phyloP scores from a whole-genome alignment of 257 asterid species.

The Plantago elongata region DNA sequence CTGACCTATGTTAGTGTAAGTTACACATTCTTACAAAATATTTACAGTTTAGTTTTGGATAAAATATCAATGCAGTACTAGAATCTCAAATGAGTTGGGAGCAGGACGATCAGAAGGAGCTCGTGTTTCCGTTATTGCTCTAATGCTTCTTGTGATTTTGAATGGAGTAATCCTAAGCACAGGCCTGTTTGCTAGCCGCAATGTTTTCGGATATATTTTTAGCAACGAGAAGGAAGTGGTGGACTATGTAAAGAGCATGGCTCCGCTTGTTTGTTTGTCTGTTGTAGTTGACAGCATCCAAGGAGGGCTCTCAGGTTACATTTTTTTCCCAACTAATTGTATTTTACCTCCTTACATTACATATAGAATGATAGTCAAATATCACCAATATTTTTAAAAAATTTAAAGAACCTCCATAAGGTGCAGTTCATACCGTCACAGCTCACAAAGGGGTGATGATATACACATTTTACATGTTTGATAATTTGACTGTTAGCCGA shows the following conservation, averaged over 20 bases:
- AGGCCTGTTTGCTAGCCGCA: conserved; percentile 42
- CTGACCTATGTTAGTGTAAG: too few relatives aligned
- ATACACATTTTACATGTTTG: too few relatives aligned
- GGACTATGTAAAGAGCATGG: conserved; percentile 51
- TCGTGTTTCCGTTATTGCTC: conserved; percentile 42
- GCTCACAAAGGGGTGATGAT: too few relatives aligned
- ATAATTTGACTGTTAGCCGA: too few relatives aligned
- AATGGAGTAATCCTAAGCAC: conserved; percentile 37
- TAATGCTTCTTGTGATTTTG: conserved; percentile 42
- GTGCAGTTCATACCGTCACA: too few relatives aligned
- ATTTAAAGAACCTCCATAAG: not conserved
- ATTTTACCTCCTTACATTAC: too few relatives aligned
- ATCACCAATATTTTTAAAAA: too few relatives aligned
- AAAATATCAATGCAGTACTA: conserved; percentile 38
- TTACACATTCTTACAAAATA: not conserved
- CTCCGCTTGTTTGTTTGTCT: conserved; percentile 66
- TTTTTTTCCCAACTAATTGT: not conserved
- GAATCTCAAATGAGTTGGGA: conserved; percentile 75
- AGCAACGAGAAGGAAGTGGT: conserved; percentile 72
- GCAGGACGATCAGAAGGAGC: conserved; percentile 64
- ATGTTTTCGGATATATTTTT: conserved; percentile 61
- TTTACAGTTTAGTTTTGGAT: too few relatives aligned
- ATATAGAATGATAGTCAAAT: too few relatives aligned
- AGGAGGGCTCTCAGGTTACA: conserved; percentile 59
- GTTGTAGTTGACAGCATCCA: conserved; percentile 52